Conservation (phyloP, 768 basidiomycete species). For the Lentinula detonsa region DNA sequence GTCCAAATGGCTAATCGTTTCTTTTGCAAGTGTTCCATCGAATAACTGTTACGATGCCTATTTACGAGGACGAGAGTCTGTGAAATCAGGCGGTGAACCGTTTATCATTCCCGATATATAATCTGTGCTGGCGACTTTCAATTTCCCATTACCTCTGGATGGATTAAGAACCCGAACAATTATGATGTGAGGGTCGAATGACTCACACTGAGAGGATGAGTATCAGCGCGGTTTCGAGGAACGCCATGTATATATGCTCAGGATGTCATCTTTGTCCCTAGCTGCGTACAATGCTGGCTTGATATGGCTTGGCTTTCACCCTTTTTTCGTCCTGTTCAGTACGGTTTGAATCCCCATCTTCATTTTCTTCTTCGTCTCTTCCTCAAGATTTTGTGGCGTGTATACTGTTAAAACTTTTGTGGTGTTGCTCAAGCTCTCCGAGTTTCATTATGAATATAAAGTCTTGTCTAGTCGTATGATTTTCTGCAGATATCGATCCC, state of each 20-base stretch:
- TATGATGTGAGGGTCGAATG: no score
- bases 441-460: neutral
- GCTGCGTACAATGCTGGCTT: neutral
- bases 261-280: neutral
- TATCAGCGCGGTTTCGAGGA: no score
- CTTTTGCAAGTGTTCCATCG: neutral
- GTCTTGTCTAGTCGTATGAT: no score
- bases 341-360: neutral
- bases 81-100: neutral
- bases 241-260: neutral
- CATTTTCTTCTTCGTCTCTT: neutral
- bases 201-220: no score
- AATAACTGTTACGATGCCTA: neutral
- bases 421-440: neutral
- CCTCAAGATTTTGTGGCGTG: neutral
- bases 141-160: no score
- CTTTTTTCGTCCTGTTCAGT: neutral
- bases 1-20: slow-evolving; percentile 23
- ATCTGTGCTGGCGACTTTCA: no score
- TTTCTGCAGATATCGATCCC: no score
- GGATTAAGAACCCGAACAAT: no score
- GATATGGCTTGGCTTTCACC: neutral
- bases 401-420: neutral
- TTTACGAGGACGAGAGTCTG: neutral
- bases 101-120: no score